phyloP scores from a whole-genome alignment of 306 rosid species.

The Quercus suber region DNA sequence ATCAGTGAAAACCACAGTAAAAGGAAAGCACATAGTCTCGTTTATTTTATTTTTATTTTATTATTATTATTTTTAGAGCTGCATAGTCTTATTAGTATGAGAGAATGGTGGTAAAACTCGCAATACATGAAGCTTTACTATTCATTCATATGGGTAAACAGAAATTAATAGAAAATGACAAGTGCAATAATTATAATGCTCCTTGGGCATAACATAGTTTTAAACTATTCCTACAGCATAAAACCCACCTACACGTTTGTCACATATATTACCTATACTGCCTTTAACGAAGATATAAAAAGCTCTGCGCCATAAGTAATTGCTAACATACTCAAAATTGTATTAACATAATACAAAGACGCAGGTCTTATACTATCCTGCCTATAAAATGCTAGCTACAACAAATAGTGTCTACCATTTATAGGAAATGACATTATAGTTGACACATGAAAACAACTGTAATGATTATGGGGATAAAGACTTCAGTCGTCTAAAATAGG shows the following conservation, averaged over 20 bases:
- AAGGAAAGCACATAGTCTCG: too few relatives aligned
- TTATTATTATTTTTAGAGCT: too few relatives aligned
- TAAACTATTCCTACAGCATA: background rate
- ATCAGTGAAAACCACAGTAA: too few relatives aligned
- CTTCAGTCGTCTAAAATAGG: background rate
- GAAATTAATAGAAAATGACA: too few relatives aligned
- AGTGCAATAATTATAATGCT: too few relatives aligned
- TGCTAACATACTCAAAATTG: background rate
- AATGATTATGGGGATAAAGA: background rate
- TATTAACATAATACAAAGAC: background rate
- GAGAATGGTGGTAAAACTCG: too few relatives aligned
- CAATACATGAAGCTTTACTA: too few relatives aligned
- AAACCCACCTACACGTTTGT: background rate
- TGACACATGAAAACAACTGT: background rate
- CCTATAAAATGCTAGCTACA: background rate
- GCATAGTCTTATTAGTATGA: too few relatives aligned
- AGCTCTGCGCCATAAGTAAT: background rate
- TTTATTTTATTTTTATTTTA: too few relatives aligned
- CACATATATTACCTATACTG: background rate
- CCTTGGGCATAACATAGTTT: too few relatives aligned
- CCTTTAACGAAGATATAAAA: background rate
- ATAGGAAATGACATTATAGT: background rate
- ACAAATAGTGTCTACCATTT: background rate
- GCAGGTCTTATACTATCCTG: background rate
- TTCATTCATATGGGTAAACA: too few relatives aligned